Conservation (phyloP, 2,329 filamentous ascomycete species). For the Verticillium isaacii region DNA sequence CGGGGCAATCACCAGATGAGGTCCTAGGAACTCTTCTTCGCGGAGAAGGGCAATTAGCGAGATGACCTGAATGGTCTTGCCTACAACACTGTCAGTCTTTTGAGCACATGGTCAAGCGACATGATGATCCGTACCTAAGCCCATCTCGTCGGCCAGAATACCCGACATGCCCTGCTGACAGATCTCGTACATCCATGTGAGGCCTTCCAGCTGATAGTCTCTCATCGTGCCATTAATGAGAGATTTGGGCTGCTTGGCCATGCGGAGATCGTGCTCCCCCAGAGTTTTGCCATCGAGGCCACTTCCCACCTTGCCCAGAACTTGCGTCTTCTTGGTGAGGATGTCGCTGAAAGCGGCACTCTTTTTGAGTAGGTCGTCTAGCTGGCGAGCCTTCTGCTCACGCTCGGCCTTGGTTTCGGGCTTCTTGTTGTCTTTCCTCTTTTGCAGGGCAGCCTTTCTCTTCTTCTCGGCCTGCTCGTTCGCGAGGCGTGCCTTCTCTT, state of each 20-base stretch:
- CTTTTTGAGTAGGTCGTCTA: constrained; percentile 55
- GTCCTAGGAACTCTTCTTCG: constrained; percentile 81
- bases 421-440: constrained; percentile 45
- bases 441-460: constrained; percentile 26
- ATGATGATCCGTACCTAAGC: constrained; percentile 48
- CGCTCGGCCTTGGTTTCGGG: constrained; percentile 46
- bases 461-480: constrained; percentile 48
- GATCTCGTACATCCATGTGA: constrained; percentile 92
- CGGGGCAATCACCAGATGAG: constrained; percentile 86
- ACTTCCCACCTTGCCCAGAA: constrained; percentile 56
- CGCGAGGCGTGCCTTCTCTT: constrained; percentile 25
- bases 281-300: constrained; percentile 55
- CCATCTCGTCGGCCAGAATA: constrained; percentile 93
- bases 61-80: constrained; percentile 90
- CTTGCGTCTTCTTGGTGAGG: constrained; percentile 58
- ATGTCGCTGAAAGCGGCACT: constrained; percentile 59
- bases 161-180: constrained; percentile 79
- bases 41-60: constrained; percentile 81
- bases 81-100: constrained; percentile 28
- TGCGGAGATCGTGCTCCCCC: constrained; percentile 64
- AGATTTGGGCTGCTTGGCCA: constrained; percentile 80
- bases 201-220: constrained; percentile 86
- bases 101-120: neutral
- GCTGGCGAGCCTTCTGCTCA: constrained; percentile 52
- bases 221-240: constrained; percentile 88